Base-by-base conservation (phyloP, 2,329 filamentous ascomycete species). In the Colletotrichum sojae region DNA sequence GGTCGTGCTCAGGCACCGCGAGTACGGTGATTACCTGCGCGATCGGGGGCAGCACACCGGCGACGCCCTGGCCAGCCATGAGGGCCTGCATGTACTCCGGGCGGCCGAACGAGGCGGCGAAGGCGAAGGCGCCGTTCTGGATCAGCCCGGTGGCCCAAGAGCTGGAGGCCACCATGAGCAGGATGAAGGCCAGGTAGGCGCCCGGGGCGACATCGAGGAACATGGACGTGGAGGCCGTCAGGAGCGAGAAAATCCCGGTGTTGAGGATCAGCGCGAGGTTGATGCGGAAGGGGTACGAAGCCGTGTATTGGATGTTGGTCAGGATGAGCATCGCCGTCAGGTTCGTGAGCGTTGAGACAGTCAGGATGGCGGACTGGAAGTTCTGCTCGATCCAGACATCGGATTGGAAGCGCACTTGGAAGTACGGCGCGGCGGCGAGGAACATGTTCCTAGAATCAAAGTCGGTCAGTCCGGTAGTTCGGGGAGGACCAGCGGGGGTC, bases 51-150 rank as follows among this genome's bases (percentile, higher is more conserved):
- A 98, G 83, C 10, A 99, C 95, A 36, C 96, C 96, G 0, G 96
- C 95, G 4, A 99, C 86, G 39, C 91, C 95, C 80, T 99, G 96
- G 1, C 96, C 96, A 3, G 92, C 91, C 95, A 99, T 98, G 79
- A 98, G 94, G 25, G 92, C 95, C 81, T 98, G 95, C 63, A 94
- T 97, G 79, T 98, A 99, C 79, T 96, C 93, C 20, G 92, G 89
- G 59, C 93, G 86, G 43, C 91, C 94, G 76, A 97, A 98, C 60
- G 93, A 91, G 4, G 93, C 90, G 3, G 94, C 94, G 77, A 95
- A 98, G 3, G 96, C 94, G 78, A 98, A 97, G 12, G 96, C 90
- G 18, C 96, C 96, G 79, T 98, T 98, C 81, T 98, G 96, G 73
- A 95, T 92, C 58, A 98, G 84, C 0, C 93, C 95, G 0, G 94